phyloP scores from a whole-genome alignment of 345 rosid species.

The Aquilaria sinensis region DNA sequence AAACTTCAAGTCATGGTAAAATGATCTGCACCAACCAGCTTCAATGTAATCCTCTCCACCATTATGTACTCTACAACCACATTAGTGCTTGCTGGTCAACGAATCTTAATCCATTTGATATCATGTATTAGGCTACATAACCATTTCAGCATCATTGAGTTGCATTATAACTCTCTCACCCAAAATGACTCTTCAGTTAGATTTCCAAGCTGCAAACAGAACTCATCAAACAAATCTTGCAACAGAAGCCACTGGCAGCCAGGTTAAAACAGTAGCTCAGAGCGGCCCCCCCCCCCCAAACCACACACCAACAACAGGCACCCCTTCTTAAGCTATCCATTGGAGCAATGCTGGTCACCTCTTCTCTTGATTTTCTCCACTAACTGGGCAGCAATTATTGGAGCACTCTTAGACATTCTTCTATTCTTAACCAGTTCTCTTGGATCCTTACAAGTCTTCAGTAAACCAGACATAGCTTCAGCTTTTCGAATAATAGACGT shows the following conservation, averaged over 20 bases:
- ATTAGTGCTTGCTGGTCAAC: neutral
- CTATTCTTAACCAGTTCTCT: constrained; percentile 45
- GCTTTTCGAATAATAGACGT: constrained; percentile 57
- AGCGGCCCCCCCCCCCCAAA: neutral
- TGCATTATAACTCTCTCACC: constrained; percentile 1
- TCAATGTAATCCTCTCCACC: too few species aligned
- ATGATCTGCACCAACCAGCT: too few species aligned
- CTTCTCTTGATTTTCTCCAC: constrained; percentile 21
- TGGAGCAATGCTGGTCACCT: constrained; percentile 7
- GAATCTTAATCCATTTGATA: neutral
- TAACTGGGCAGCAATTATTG: constrained; percentile 21
- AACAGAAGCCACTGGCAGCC: neutral
- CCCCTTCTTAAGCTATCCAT: neutral
- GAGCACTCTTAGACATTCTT: constrained; percentile 24
- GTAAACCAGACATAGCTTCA: constrained; percentile 67
- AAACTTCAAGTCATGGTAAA: too few species aligned
- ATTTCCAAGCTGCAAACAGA: neutral
- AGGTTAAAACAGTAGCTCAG: neutral
- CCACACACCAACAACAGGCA: neutral
- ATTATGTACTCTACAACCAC: neutral
- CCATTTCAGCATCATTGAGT: neutral
- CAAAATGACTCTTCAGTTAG: neutral
- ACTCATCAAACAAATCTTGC: neutral
- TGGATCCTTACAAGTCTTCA: constrained; percentile 63
- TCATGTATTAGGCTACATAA: neutral